Evolutionary conservation across 805 yeast genomes (phyloP).

Genomic region (Kodamaea neixiangensis): DNA sequence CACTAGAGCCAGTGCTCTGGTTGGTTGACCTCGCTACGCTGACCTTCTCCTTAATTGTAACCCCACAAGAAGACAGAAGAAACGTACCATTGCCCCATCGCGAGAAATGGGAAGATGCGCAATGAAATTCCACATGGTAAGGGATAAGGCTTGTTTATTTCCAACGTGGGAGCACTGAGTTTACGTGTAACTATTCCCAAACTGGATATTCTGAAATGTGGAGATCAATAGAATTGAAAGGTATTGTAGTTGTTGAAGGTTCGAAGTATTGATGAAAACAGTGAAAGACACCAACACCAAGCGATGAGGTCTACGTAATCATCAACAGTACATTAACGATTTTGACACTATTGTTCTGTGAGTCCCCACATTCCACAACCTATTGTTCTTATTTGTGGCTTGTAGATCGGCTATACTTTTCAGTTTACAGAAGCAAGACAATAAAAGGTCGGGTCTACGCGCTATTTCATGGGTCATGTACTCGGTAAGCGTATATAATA

Average conservation of each 20-base stretch:
- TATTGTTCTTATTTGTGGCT: background rate
- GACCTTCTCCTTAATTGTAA: no score
- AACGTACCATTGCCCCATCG: no score
- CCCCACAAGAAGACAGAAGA: no score
- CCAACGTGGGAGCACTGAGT: background rate
- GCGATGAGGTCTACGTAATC: no score
- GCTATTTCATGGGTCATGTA: background rate
- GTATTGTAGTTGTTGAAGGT: no score
- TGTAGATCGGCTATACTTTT: background rate
- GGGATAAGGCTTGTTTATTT: background rate
- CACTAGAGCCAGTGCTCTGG: no score
- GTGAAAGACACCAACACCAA: no score
- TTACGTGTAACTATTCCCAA: background rate
- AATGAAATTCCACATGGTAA: no score
- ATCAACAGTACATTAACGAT: background rate
- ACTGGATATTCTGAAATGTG: background rate
- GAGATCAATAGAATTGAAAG: background rate
- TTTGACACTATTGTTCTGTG: background rate
- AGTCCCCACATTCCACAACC: background rate
- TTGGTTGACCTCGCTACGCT: no score
- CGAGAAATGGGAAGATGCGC: no score
- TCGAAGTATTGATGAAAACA: no score
- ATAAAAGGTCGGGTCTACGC: background rate
- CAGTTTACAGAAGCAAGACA: no score
- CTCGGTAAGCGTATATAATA: slow-evolving; percentile 1